Evolutionary conservation across 495 filamentous ascomycete species (phyloP).

Genomic region (Penicillium manginii): DNA sequence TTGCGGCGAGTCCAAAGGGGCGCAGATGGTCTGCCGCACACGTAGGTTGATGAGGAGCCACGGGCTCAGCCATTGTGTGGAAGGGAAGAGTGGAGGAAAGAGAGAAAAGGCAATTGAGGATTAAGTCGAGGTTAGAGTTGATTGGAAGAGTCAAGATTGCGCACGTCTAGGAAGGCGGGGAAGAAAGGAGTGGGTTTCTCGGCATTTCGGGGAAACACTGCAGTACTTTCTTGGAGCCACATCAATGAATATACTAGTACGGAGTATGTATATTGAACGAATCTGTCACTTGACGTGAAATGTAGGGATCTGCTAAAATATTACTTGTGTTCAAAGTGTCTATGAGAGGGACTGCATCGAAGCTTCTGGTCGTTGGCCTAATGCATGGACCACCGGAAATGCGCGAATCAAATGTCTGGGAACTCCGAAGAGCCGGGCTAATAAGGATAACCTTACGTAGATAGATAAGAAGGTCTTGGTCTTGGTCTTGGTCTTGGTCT

Average conservation of each 20-base stretch:
- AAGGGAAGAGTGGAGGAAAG: background rate
- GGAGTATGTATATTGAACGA: background rate
- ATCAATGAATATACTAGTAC: background rate
- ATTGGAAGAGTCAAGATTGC: too few relatives aligned
- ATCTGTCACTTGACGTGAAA: too few relatives aligned
- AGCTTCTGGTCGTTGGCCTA: background rate
- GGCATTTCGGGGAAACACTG: background rate
- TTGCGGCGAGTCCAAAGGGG: constrained; percentile 16
- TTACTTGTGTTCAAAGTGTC: background rate
- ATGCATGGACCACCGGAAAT: too few relatives aligned
- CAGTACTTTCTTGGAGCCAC: too few relatives aligned
- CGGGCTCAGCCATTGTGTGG: constrained; percentile 1
- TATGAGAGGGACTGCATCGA: background rate
- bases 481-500: too few relatives aligned
- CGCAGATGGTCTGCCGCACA: constrained; percentile 22
- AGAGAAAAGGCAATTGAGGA: background rate
- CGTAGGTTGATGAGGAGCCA: constrained; percentile 5
- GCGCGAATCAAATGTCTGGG: too few relatives aligned
- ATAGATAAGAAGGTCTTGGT: too few relatives aligned
- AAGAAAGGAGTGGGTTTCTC: constrained; percentile 16
- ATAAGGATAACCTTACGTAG: too few relatives aligned
- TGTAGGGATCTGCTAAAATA: background rate
- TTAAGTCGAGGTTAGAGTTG: constrained; percentile 15
- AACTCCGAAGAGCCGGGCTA: too few relatives aligned
- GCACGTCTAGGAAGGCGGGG: too few relatives aligned